Conservation (phyloP, 2,329 filamentous ascomycete species). For the Coccinonectria pachysandricola region DNA sequence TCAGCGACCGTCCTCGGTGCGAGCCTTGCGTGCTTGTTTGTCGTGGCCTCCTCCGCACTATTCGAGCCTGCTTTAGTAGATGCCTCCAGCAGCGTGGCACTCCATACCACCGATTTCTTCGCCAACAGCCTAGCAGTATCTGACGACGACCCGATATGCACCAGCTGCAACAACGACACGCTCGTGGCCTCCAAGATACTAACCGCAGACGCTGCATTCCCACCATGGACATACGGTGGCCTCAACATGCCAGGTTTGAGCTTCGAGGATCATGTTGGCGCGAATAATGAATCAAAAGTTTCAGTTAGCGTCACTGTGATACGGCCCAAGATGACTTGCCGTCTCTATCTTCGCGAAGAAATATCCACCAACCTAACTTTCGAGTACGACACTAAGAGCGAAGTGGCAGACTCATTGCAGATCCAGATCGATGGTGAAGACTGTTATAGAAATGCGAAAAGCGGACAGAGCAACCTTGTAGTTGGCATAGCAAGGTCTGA, state of each 20-base stretch:
- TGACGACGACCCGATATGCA: slow-evolving; percentile 12
- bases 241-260: slow-evolving; percentile 18
- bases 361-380: slow-evolving; percentile 18
- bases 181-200: slow-evolving; percentile 25
- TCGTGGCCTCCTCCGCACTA: slow-evolving; percentile 22
- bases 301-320: slow-evolving; percentile 20
- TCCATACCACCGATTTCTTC: slow-evolving; percentile 22
- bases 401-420: slow-evolving; percentile 11
- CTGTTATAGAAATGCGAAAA: slow-evolving; percentile 10
- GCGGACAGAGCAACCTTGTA: slow-evolving; percentile 1
- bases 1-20: slow-evolving; percentile 18
- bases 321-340: slow-evolving; percentile 20
- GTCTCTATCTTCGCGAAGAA: slow-evolving; percentile 10
- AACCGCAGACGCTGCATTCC: slow-evolving; percentile 24
- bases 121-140: slow-evolving; percentile 17
- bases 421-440: slow-evolving; percentile 14
- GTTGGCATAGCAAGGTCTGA: no score
- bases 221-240: slow-evolving; percentile 25
- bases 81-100: slow-evolving; percentile 10
- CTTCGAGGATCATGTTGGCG: slow-evolving; percentile 6
- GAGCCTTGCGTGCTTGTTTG: slow-evolving; percentile 19
- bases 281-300: slow-evolving; percentile 8
- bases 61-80: slow-evolving; percentile 22
- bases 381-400: slow-evolving; percentile 7
- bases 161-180: slow-evolving; percentile 19